phyloP scores from a whole-genome alignment of 2,329 filamentous ascomycete genomes.

The Didymella pomorum region DNA sequence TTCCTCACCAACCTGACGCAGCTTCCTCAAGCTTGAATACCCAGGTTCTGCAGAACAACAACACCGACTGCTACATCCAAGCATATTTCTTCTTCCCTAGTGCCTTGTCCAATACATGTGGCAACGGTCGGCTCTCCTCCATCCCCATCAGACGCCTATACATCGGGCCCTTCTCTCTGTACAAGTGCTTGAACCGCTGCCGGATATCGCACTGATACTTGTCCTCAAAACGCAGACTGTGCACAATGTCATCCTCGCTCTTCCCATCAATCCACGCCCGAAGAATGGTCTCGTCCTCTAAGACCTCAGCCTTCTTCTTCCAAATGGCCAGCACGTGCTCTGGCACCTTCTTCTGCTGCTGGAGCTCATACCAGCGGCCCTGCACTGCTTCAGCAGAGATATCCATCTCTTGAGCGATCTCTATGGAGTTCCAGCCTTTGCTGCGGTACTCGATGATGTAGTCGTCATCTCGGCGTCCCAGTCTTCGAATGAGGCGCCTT shows the following conservation, averaged over 20 bases:
- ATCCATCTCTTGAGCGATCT: slow-evolving; percentile 9
- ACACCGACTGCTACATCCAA: not conserved
- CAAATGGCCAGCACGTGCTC: slow-evolving; percentile 10
- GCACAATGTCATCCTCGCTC: slow-evolving; percentile 8
- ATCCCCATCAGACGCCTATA: slow-evolving; percentile 14
- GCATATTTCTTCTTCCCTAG: slow-evolving; percentile 6
- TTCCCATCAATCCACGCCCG: slow-evolving; percentile 3
- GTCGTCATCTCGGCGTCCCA: slow-evolving; percentile 13
- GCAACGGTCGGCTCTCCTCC: not conserved
- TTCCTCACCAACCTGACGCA: too few species aligned
- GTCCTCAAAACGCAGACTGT: not conserved
- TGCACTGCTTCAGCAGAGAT: slow-evolving; percentile 10
- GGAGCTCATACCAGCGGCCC: slow-evolving; percentile 15
- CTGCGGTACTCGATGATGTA: slow-evolving; percentile 14
- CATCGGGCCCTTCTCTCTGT: slow-evolving; percentile 1
- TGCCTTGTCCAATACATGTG: not conserved
- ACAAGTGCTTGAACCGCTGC: slow-evolving; percentile 3
- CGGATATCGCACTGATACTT: slow-evolving; percentile 8
- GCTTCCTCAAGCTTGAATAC: not conserved
- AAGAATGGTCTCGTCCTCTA: slow-evolving; percentile 19
- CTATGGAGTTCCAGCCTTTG: not conserved
- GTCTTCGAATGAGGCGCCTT: slow-evolving; percentile 3
- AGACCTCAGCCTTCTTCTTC: not conserved
- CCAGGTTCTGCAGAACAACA: not conserved
- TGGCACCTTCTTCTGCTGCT: slow-evolving; percentile 13